These are phyloP conservation scores for Ocimum tenuiflorum DNA, from an alignment of 257 asterid species.

Conservation along the genomic window DNA sequence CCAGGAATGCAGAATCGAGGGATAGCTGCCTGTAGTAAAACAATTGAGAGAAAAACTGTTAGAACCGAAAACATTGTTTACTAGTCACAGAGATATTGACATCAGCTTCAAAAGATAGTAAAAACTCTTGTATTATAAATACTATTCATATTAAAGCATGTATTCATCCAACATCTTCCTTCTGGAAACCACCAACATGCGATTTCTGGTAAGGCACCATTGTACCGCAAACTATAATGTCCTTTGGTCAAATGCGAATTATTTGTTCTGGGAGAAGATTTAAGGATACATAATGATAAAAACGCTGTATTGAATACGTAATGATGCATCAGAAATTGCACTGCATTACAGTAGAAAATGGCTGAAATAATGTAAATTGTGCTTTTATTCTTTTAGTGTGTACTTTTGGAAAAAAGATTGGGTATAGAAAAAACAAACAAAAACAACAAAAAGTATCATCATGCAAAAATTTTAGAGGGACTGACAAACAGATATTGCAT, in stretches of 20 bases:
- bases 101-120: background rate
- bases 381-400: background rate
- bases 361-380: too few species aligned
- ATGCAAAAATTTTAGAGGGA: too few species aligned
- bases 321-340: background rate
- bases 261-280: background rate
- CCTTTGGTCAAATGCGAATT: background rate
- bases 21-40: slow-evolving; percentile 57
- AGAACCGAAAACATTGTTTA: background rate
- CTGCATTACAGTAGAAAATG: background rate
- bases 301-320: background rate
- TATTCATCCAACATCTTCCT: background rate
- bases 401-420: too few species aligned
- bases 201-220: background rate
- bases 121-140: background rate
- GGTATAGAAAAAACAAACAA: too few species aligned
- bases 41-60: slow-evolving; percentile 2
- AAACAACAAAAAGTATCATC: too few species aligned
- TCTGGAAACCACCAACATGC: background rate
- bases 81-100: background rate
- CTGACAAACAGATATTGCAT: too few species aligned
- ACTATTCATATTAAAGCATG: background rate
- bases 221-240: background rate
- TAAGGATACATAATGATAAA: background rate
- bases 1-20: slow-evolving; percentile 69